Conservation (phyloP, 2,329 filamentous ascomycete species). For the Nemania serpens region DNA sequence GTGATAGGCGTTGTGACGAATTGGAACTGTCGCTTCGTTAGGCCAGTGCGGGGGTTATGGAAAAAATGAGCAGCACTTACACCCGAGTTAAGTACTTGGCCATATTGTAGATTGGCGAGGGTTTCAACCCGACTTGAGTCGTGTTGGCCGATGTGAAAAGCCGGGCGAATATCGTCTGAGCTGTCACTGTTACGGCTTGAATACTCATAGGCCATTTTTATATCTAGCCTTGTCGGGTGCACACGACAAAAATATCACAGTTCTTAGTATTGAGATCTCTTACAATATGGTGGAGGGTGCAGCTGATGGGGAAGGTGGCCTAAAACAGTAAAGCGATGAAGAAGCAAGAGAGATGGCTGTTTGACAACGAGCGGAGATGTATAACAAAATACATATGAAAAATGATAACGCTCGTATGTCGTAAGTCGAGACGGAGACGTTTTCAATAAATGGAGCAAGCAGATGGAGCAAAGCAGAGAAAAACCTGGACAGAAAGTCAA, state of each 20-base stretch:
- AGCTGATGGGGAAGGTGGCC: neutral
- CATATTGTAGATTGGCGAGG: constrained; percentile 67
- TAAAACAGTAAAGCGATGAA: neutral
- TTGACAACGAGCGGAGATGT: constrained; percentile 1
- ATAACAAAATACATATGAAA: neutral
- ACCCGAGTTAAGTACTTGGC: constrained; percentile 69
- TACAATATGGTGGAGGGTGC: constrained; percentile 8
- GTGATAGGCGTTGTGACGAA: constrained; percentile 81
- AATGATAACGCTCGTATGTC: neutral
- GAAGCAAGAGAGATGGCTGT: neutral
- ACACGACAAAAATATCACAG: neutral
- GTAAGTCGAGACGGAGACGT: neutral
- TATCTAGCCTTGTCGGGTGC: neutral
- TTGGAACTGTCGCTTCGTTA: constrained; percentile 62
- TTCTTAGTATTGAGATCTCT: neutral
- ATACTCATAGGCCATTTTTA: constrained; percentile 33
- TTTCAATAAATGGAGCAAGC: neutral
- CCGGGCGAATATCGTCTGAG: constrained; percentile 56
- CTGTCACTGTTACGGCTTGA: constrained; percentile 29
- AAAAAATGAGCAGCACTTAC: constrained; percentile 53
- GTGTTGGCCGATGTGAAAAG: constrained; percentile 76
- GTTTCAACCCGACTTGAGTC: constrained; percentile 66
- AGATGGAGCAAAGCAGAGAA: neutral
- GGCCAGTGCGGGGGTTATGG: neutral
- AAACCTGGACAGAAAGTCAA: too few species aligned